phyloP scores from a whole-genome alignment of 2,329 filamentous ascomycete genomes.

The Pyricularia sp. region DNA sequence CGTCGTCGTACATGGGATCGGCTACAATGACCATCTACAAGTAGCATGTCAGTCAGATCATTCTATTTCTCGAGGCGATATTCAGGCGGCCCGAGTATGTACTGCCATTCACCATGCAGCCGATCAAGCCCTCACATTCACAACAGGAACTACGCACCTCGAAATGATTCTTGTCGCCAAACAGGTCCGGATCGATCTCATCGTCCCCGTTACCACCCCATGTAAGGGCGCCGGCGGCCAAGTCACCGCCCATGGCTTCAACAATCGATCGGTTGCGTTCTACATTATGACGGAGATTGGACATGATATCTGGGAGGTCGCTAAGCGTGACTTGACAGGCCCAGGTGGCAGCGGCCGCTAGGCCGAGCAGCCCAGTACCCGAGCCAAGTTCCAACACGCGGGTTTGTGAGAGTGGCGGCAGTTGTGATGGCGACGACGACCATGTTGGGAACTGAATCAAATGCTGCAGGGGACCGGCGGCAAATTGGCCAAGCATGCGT shows the following conservation, averaged over 20 bases:
- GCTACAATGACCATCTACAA: conserved; percentile 66
- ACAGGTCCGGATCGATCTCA: conserved; percentile 33
- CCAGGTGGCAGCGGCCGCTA: conserved; percentile 71
- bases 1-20: conserved; percentile 78
- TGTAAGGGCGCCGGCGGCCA: conserved; percentile 59
- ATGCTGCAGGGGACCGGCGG: conserved; percentile 31
- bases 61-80: neutral
- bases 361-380: conserved; percentile 82
- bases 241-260: conserved; percentile 40
- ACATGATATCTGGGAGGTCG: conserved; percentile 74
- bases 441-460: neutral
- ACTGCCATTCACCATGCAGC: neutral
- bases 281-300: conserved; percentile 71
- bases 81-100: neutral
- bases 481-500: conserved; percentile 51
- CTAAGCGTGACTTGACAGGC: conserved; percentile 61
- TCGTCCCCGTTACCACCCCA: conserved; percentile 51
- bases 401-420: no score
- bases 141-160: conserved; percentile 25
- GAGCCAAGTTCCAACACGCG: conserved; percentile 71
- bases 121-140: neutral
- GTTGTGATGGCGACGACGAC: conserved; percentile 4
- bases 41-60: neutral
- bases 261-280: conserved; percentile 43
- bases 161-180: conserved; percentile 39